A percentile compares a stretch with the other conserved stretches of the same genome.
Evolutionary conservation across 2,329 filamentous ascomycete genomes (phyloP).

Genomic region (Fusarium continuum): DNA sequence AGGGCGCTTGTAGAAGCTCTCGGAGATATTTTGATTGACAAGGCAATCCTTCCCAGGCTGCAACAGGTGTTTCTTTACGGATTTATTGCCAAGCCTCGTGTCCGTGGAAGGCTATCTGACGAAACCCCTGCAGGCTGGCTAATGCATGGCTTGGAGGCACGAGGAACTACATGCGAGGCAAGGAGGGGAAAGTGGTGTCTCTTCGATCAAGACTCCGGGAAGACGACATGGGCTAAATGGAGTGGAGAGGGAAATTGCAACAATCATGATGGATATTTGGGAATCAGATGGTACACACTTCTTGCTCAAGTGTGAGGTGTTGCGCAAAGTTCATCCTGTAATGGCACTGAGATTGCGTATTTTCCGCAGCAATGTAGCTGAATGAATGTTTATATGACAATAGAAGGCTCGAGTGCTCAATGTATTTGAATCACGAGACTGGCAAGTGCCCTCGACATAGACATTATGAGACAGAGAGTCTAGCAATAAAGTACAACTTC

Average conservation of each 20-base stretch:
- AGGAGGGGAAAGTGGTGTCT: conserved; percentile 15
- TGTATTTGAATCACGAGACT: too few species aligned
- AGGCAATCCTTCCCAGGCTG: background rate
- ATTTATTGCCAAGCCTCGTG: background rate
- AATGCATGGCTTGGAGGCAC: background rate
- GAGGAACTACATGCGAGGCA: background rate
- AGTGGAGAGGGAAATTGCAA: background rate
- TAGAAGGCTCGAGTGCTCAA: too few species aligned
- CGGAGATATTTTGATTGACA: background rate
- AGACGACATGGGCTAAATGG: conserved; percentile 6
- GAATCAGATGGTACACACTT: background rate
- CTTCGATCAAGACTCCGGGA: conserved; percentile 7
- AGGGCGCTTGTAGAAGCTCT: background rate
- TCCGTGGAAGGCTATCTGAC: background rate
- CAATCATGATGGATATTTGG: conserved; percentile 15
- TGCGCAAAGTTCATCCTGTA: too few species aligned
- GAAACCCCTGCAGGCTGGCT: background rate
- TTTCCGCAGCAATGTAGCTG: too few species aligned
- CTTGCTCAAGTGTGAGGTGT: background rate
- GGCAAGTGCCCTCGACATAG: too few species aligned
- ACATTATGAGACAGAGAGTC: too few species aligned
- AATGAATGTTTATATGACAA: too few species aligned
- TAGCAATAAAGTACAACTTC: too few species aligned
- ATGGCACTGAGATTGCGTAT: too few species aligned
- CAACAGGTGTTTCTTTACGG: conserved; percentile 14